Evolutionary conservation across 805 yeast species (phyloP).

Genomic region (Pichia occidentalis): DNA sequence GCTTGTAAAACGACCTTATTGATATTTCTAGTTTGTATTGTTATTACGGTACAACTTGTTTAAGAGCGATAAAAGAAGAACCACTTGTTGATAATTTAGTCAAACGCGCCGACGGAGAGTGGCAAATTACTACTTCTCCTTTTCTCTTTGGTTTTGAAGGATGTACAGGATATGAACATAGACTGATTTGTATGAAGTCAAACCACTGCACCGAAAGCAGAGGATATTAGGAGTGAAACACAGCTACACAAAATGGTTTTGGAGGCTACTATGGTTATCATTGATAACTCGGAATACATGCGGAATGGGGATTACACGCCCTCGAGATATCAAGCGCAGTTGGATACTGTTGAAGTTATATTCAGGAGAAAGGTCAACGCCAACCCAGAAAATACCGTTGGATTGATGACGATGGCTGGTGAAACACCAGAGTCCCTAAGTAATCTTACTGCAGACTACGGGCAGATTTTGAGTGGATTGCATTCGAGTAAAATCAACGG

Average conservation of each 20-base stretch:
- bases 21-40: no score
- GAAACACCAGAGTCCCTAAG: conserved; percentile 79
- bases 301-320: conserved; percentile 92
- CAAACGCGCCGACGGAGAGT: conserved; percentile 6
- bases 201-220: no score
- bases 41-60: no score
- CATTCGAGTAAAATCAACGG: conserved; percentile 76
- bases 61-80: no score
- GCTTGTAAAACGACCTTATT: no score
- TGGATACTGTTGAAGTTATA: conserved; percentile 80
- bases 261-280: conserved; percentile 92
- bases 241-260: conserved; percentile 62
- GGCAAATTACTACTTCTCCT: conserved; percentile 9
- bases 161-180: no score
- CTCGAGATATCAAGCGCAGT: conserved; percentile 85
- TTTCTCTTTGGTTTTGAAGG: no score
- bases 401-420: conserved; percentile 85
- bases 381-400: conserved; percentile 93
- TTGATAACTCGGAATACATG: conserved; percentile 94
- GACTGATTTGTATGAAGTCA: no score
- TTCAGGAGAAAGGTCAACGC: conserved; percentile 80
- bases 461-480: conserved; percentile 75
- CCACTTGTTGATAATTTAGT: background rate
- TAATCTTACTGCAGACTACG: conserved; percentile 81
- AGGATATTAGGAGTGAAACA: no score